Base-by-base conservation (phyloP, 2,329 filamentous ascomycete genomes). In the Trichoderma lentiforme region DNA sequence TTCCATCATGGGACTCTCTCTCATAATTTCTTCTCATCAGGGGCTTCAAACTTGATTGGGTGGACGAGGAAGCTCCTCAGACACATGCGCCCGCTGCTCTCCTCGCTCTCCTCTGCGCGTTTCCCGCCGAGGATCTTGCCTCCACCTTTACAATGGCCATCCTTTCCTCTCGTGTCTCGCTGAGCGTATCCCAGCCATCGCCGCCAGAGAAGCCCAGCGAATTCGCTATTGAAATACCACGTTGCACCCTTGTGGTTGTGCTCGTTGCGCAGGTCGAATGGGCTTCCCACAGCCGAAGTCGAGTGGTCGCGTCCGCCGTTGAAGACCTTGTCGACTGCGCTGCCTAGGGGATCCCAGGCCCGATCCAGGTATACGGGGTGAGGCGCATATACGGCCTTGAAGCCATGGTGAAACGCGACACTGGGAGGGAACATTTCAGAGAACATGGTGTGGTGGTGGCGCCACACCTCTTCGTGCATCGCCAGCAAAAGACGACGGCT, bases 141-240 rank as follows among this genome's bases (percentile, higher is more conserved):
- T 73, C 83, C 83, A 51, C 82, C 84, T 36, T 62, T 70, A 73
- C 80, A 80, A 63, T 82, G 92, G 36, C 86, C 85, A 58, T 83
- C 79, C n/a, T 80, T 78, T 6, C 84, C 85, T 36, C 86, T 81
- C 7, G 85, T 85, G 72, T 88, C 86, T 76, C 83, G 80, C 77
- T 89, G 86, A 18, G 86, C 81, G 74, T 87, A 89, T 0, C 87
- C 87, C 60, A 96, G 82, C 94, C 94, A 97, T 58, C 93, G 86
- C 65, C 92, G 86, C 88, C 93, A 97, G 75, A 97, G 79, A n/a
- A 91, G 88, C 5, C 91, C 88, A 1, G 92, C 90, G 77, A 96
- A 97, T 64, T 90, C 88, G 26, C 90, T 90, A 76, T 94, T 92
- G 81, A 94, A 97, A 81, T 95, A 97, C 92, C 93, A 97, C 58